Evolutionary conservation across 768 basidiomycete genomes (phyloP).

Genomic region (Auriscalpium vulgare): DNA sequence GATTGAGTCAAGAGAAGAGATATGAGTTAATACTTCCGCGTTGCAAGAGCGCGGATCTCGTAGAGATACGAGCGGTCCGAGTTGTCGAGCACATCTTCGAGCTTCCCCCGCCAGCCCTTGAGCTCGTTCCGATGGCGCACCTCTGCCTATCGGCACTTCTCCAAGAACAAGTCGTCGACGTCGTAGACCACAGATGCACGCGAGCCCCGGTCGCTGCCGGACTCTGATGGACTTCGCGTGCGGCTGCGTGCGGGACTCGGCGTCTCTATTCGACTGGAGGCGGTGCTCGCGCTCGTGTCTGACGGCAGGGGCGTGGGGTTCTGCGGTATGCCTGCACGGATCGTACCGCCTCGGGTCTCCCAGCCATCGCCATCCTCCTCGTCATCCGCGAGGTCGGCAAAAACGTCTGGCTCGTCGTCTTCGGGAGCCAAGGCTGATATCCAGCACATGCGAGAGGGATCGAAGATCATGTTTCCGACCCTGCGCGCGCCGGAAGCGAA

Average conservation of each 20-base stretch:
- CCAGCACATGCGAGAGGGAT: conserved; percentile 93
- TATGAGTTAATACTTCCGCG: conserved; percentile 52
- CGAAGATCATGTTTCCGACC: conserved; percentile 98
- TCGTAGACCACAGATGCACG: conserved; percentile 74
- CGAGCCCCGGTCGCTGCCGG: conserved; percentile 72
- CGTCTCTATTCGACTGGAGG: conserved; percentile 29
- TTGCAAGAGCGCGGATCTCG: conserved; percentile 81
- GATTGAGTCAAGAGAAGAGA: neutral
- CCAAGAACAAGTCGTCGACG: conserved; percentile 67
- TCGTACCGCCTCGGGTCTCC: conserved; percentile 73
- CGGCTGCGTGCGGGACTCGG: conserved; percentile 57
- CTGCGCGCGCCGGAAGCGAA: conserved; percentile 75
- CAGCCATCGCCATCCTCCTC: conserved; percentile 71
- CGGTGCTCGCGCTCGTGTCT: conserved; percentile 22
- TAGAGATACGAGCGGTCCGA: conserved; percentile 61
- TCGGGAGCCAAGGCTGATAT: conserved; percentile 78
- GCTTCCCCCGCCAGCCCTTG: conserved; percentile 58
- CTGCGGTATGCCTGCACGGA: conserved; percentile 48
- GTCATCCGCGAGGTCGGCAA: conserved; percentile 87
- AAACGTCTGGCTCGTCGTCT: conserved; percentile 94
- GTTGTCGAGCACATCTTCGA: conserved; percentile 20
- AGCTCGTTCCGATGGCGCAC: conserved; percentile 78
- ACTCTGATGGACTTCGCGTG: conserved; percentile 62
- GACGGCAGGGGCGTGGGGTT: conserved; percentile 15
- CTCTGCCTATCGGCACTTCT: conserved; percentile 68